Evolutionary conservation across 202 grass and related monocot genomes (phyloP).

Genomic region (Carex arenaria): DNA sequence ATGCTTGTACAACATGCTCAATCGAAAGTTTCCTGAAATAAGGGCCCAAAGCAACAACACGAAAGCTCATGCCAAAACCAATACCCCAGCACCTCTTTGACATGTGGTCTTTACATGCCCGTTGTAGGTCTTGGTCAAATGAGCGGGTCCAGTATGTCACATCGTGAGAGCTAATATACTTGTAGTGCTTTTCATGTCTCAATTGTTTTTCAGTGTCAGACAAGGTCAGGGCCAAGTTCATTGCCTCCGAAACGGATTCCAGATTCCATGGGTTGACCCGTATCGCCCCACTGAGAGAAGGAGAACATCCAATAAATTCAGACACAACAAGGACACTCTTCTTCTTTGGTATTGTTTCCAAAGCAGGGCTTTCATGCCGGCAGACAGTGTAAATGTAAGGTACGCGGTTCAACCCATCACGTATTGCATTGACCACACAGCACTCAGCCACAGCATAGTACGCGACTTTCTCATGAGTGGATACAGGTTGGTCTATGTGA

Average conservation of each 20-base stretch:
- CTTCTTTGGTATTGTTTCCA: slow-evolving; percentile 33
- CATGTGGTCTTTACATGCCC: slow-evolving; percentile 93
- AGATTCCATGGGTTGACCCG: slow-evolving; percentile 91
- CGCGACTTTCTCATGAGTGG: slow-evolving; percentile 64
- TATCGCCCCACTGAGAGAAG: slow-evolving; percentile 81
- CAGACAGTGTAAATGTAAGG: slow-evolving; percentile 91
- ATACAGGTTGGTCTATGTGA: slow-evolving; percentile 48
- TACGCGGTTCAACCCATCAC: slow-evolving; percentile 87
- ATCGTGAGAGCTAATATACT: slow-evolving; percentile 86
- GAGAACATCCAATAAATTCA: slow-evolving; percentile 88
- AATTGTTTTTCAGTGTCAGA: slow-evolving; percentile 61
- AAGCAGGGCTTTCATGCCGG: slow-evolving; percentile 53
- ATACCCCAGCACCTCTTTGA: slow-evolving; percentile 87
- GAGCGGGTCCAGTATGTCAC: slow-evolving; percentile 85
- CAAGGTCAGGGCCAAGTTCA: slow-evolving; percentile 63
- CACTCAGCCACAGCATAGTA: slow-evolving; percentile 82
- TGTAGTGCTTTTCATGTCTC: slow-evolving; percentile 97
- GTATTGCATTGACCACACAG: slow-evolving; percentile 78
- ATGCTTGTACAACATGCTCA: slow-evolving; percentile 67
- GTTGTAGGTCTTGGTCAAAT: slow-evolving; percentile 86
- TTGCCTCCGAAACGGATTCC: slow-evolving; percentile 73
- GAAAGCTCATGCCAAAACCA: slow-evolving; percentile 95
- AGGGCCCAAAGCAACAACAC: slow-evolving; percentile 81
- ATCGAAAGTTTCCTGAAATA: slow-evolving; percentile 82
- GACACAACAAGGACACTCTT: slow-evolving; percentile 83